Conservation (phyloP, 1,139 yeast species). For the Pichia kudriavzevii region DNA sequence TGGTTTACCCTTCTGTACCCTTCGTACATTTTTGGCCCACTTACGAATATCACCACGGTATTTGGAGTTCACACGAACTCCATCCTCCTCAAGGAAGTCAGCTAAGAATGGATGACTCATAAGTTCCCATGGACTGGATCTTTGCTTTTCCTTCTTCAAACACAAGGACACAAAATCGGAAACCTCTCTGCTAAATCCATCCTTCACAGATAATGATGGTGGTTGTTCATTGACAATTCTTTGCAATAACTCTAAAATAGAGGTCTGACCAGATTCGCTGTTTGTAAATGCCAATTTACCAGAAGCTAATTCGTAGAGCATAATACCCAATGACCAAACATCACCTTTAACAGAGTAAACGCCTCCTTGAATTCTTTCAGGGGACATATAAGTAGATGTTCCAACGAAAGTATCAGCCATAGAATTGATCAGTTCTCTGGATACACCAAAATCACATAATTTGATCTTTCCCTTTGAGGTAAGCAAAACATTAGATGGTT, state of each 20-base stretch:
- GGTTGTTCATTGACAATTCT: slow-evolving; percentile 91
- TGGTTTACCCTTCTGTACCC: slow-evolving; percentile 28
- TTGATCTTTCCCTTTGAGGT: slow-evolving; percentile 76
- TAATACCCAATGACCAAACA: slow-evolving; percentile 92
- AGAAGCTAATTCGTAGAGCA: slow-evolving; percentile 79
- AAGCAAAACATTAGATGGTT: slow-evolving; percentile 80
- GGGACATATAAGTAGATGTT: slow-evolving; percentile 96
- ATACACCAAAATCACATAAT: slow-evolving; percentile 90
- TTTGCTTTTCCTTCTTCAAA: slow-evolving; percentile 54
- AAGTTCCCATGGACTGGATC: slow-evolving; percentile 34
- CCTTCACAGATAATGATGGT: slow-evolving; percentile 47
- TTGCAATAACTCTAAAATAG: slow-evolving; percentile 83
- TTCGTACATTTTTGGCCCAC: slow-evolving; percentile 29
- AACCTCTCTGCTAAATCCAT: slow-evolving; percentile 38
- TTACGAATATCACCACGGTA: slow-evolving; percentile 24
- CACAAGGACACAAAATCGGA: slow-evolving; percentile 63
- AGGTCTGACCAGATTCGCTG: slow-evolving; percentile 36
- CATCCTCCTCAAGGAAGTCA: slow-evolving; percentile 23
- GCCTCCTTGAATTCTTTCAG: slow-evolving; percentile 93
- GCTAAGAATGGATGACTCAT: slow-evolving; percentile 26
- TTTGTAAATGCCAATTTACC: slow-evolving; percentile 62
- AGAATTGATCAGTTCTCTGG: slow-evolving; percentile 83
- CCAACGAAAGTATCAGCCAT: slow-evolving; percentile 97
- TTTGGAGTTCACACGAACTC: slow-evolving; percentile 18
- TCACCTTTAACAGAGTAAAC: slow-evolving; percentile 89